A percentile compares a stretch with the other conserved stretches of the same genome.
phyloP scores from a whole-genome alignment of 768 basidiomycete species.

The Porpolomopsis calyptriformis region DNA sequence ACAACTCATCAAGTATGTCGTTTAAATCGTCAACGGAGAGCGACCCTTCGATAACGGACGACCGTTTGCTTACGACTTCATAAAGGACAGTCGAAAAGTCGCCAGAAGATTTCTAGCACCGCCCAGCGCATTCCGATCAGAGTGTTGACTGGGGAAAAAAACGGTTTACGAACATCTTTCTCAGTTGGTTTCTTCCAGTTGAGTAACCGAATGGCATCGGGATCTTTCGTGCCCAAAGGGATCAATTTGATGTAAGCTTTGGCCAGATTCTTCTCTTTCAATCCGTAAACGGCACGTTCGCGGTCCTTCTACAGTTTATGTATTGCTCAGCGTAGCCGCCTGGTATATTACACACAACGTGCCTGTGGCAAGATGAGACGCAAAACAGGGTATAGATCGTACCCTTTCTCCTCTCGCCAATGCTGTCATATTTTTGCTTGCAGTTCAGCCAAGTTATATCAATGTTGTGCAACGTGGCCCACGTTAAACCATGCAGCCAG shows the following conservation, averaged over 20 bases:
- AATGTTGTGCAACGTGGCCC: conserved; percentile 21
- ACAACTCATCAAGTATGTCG: conserved; percentile 64
- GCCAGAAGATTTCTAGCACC: conserved; percentile 54
- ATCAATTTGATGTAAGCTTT: conserved; percentile 89
- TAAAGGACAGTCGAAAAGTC: conserved; percentile 83
- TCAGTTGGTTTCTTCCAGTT: conserved; percentile 87
- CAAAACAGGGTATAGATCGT: conserved; percentile 82
- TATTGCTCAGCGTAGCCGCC: not conserved
- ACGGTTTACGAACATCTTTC: conserved; percentile 38
- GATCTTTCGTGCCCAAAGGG: conserved; percentile 68
- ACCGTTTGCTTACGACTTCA: conserved; percentile 78
- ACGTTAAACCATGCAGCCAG: conserved; percentile 77
- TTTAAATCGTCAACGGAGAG: conserved; percentile 82
- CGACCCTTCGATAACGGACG: conserved; percentile 64
- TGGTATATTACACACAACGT: conserved; percentile 8
- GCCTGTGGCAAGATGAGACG: conserved; percentile 87
- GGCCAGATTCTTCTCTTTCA: conserved; percentile 92
- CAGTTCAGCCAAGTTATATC: conserved; percentile 6
- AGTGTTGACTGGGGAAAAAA: not conserved
- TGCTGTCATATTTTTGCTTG: conserved; percentile 33
- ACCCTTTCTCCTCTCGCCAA: conserved; percentile 80
- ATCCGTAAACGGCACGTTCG: conserved; percentile 82
- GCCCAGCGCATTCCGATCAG: not conserved
- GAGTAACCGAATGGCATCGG: conserved; percentile 68
- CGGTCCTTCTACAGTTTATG: conserved; percentile 68